A percentile compares a stretch with the other conserved stretches of the same genome.
phyloP scores from a whole-genome alignment of 108 stramenopile species.

The Hondaea fermentalgiana region DNA sequence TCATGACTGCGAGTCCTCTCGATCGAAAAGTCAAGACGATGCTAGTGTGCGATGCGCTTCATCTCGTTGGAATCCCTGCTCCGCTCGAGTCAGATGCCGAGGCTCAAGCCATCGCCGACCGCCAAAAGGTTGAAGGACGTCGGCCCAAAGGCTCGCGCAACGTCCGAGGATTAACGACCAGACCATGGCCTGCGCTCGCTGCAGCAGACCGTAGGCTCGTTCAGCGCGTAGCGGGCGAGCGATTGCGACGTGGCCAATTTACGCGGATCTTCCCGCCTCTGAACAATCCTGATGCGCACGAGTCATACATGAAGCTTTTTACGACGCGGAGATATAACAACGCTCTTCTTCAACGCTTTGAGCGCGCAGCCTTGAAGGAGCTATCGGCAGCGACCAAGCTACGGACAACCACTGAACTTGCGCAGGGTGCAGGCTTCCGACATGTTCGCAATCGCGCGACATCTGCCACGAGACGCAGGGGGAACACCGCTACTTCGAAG shows the following conservation, averaged over 20 bases:
- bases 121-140: background rate
- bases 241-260: background rate
- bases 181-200: background rate
- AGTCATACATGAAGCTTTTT: background rate
- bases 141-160: background rate
- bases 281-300: background rate
- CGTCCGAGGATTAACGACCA: background rate
- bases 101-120: background rate
- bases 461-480: background rate
- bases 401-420: background rate
- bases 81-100: background rate
- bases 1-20: conserved; percentile 42
- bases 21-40: conserved; percentile 44
- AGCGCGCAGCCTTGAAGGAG: background rate
- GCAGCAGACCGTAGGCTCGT: background rate
- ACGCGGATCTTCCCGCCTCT: background rate
- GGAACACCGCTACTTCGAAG: too few relatives aligned
- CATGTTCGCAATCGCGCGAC: background rate
- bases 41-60: conserved; percentile 23
- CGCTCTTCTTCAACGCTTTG: background rate
- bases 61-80: conserved; percentile 17
- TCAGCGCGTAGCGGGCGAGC: background rate
- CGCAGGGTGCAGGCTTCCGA: background rate
- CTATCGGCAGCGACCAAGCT: background rate
- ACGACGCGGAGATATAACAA: background rate